phyloP scores from a whole-genome alignment of 2,329 filamentous ascomycete species.

The Balansia obtecta region DNA sequence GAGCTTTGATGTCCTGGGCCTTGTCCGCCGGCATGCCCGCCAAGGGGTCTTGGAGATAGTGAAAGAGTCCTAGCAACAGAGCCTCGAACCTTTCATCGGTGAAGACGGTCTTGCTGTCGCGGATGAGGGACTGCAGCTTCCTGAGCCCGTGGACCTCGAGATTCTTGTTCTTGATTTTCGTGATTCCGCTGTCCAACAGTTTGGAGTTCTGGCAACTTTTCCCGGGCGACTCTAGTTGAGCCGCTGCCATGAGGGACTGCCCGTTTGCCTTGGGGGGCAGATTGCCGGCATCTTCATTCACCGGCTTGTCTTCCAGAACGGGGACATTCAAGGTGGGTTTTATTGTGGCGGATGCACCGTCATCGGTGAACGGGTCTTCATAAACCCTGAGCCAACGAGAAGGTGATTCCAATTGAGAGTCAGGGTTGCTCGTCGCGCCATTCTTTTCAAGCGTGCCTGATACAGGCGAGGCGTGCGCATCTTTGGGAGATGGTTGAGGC shows the following conservation, averaged over 20 bases:
- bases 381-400: conserved; percentile 41
- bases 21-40: conserved; percentile 46
- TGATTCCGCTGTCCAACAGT: conserved; percentile 61
- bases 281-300: conserved; percentile 41
- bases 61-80: conserved; percentile 54
- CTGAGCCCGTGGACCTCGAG: conserved; percentile 76
- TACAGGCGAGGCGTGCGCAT: conserved; percentile 7
- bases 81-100: conserved; percentile 56
- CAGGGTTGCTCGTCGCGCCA: conserved; percentile 4
- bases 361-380: conserved; percentile 46
- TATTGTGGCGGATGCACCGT: conserved; percentile 27
- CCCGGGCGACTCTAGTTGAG: conserved; percentile 25
- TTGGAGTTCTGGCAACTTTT: conserved; percentile 45
- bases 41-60: conserved; percentile 55
- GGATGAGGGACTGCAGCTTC: conserved; percentile 62
- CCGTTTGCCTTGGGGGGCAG: conserved; percentile 16
- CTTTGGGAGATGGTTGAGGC: conserved; percentile 5
- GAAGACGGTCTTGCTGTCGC: conserved; percentile 51
- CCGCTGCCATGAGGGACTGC: conserved; percentile 9
- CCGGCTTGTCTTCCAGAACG: conserved; percentile 46
- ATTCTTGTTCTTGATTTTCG: conserved; percentile 55
- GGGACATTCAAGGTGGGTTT: conserved; percentile 32
- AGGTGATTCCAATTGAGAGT: conserved; percentile 14
- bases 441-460: conserved; percentile 1
- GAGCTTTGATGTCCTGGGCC: conserved; percentile 58